A percentile compares a stretch with the other conserved stretches of the same genome.
phyloP scores from a whole-genome alignment of 495 filamentous ascomycete species.

The Penicillium arizonense region DNA sequence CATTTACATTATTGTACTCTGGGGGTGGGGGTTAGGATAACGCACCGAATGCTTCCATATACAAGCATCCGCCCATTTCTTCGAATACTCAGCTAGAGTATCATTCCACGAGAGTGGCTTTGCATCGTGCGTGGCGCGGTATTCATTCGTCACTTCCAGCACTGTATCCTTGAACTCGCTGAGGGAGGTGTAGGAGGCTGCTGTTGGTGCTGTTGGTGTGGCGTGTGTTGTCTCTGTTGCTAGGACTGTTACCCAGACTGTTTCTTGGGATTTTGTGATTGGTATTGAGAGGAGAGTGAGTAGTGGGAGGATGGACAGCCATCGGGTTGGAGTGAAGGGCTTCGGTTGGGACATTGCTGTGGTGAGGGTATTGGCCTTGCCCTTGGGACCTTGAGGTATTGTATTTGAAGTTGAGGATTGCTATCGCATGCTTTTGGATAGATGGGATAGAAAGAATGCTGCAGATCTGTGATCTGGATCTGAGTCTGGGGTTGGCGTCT shows the following conservation, averaged over 20 bases:
- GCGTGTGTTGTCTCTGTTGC: constrained; percentile 22
- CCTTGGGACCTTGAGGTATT: not conserved
- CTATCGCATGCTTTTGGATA: not conserved
- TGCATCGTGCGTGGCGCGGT: constrained; percentile 65
- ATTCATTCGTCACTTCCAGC: constrained; percentile 66
- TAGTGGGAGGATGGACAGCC: constrained; percentile 1
- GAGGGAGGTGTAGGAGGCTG: constrained; percentile 49
- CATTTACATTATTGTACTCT: not conserved
- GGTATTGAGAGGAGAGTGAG: not conserved
- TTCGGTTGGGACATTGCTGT: not conserved
- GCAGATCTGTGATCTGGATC: not conserved
- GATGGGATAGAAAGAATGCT: too few species aligned
- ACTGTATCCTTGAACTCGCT: constrained; percentile 54
- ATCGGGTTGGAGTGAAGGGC: not conserved
- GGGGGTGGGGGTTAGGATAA: not conserved
- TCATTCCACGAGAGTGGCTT: constrained; percentile 62
- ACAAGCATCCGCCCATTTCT: constrained; percentile 52
- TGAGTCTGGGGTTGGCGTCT: not conserved
- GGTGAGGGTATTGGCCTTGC: not conserved
- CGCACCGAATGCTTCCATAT: constrained; percentile 61
- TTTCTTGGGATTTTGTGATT: not conserved
- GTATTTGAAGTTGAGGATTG: not conserved
- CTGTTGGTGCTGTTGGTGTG: constrained; percentile 27
- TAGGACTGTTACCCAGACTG: constrained; percentile 10
- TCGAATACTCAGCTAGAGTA: constrained; percentile 56